Evolutionary conservation across 495 filamentous ascomycete genomes (phyloP).

Genomic region (Daldinia loculata): DNA sequence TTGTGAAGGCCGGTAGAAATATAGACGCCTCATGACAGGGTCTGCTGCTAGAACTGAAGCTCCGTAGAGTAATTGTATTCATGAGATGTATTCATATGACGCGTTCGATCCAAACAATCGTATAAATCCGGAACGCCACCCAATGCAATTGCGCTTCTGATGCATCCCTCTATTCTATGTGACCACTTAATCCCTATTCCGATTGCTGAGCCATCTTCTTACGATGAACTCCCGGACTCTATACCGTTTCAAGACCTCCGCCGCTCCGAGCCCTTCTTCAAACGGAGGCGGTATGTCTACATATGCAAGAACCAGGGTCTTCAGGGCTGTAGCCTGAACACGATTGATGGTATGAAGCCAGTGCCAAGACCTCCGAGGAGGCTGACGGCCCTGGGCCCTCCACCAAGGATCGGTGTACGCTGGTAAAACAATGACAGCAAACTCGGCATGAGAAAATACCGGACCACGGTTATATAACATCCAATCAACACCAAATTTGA

Average conservation of each 20-base stretch:
- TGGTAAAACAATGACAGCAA: slow-evolving; percentile 83
- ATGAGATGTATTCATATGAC: not conserved
- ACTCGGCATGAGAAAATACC: slow-evolving; percentile 93
- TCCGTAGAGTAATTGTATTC: not conserved
- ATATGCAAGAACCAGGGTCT: slow-evolving; percentile 86
- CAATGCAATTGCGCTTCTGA: slow-evolving; percentile 2
- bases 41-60: not conserved
- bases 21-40: not conserved
- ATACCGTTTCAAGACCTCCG: slow-evolving; percentile 72
- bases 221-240: slow-evolving; percentile 83
- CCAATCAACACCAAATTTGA: slow-evolving; percentile 95
- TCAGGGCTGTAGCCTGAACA: slow-evolving; percentile 87
- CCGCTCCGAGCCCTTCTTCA: slow-evolving; percentile 52
- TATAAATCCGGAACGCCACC: slow-evolving; percentile 2
- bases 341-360: slow-evolving; percentile 93
- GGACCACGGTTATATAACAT: slow-evolving; percentile 95
- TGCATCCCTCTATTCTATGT: slow-evolving; percentile 6
- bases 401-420: slow-evolving; percentile 81
- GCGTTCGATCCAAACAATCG: not conserved
- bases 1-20: not conserved
- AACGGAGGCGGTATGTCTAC: slow-evolving; percentile 86
- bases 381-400: slow-evolving; percentile 59
- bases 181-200: slow-evolving; percentile 55
- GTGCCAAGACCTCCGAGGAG: slow-evolving; percentile 73
- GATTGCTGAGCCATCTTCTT: slow-evolving; percentile 83